Percentiles rank a stretch among this genome's conserved stretches.
phyloP scores from a whole-genome alignment of 1,139 yeast genomes.

The Scheffersomyces illinoinensis region DNA sequence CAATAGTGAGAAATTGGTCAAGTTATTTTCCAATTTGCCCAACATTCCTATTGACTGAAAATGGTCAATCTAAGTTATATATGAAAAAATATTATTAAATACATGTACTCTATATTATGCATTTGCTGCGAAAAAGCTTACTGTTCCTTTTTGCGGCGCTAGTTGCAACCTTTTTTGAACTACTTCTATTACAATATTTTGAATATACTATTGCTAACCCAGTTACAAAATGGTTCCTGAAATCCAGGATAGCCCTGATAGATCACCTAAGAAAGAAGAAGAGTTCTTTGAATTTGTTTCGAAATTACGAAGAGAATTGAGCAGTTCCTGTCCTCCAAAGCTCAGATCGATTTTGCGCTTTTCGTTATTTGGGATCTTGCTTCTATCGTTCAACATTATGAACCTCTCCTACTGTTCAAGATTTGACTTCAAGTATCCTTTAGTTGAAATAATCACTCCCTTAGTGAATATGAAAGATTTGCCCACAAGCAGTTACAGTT shows the following conservation, averaged over 20 bases:
- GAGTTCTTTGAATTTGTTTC: background rate
- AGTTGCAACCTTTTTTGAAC: background rate
- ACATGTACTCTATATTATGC: background rate
- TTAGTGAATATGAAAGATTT: slow-evolving; percentile 6
- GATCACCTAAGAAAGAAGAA: background rate
- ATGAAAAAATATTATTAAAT: background rate
- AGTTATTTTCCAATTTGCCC: slow-evolving; percentile 38
- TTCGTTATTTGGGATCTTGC: slow-evolving; percentile 1
- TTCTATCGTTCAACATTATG: slow-evolving; percentile 1
- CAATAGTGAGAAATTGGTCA: slow-evolving; percentile 41
- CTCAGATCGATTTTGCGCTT: slow-evolving; percentile 1
- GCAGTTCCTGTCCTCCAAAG: background rate
- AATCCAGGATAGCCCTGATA: background rate
- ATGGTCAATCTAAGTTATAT: background rate
- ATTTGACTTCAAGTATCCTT: slow-evolving; percentile 12
- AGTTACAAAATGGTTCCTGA: background rate
- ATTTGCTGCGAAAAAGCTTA: slow-evolving; percentile 9
- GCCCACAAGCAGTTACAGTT: slow-evolving; percentile 4
- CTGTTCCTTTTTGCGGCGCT: background rate
- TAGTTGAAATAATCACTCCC: slow-evolving; percentile 18
- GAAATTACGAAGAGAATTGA: slow-evolving; percentile 1
- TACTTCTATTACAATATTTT: too few relatives aligned
- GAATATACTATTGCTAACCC: background rate
- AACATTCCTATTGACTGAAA: slow-evolving; percentile 24
- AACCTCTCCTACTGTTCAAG: slow-evolving; percentile 8